Evolutionary conservation across 2,329 filamentous ascomycete genomes (phyloP).

Genomic region (Arachnomyces sp.): DNA sequence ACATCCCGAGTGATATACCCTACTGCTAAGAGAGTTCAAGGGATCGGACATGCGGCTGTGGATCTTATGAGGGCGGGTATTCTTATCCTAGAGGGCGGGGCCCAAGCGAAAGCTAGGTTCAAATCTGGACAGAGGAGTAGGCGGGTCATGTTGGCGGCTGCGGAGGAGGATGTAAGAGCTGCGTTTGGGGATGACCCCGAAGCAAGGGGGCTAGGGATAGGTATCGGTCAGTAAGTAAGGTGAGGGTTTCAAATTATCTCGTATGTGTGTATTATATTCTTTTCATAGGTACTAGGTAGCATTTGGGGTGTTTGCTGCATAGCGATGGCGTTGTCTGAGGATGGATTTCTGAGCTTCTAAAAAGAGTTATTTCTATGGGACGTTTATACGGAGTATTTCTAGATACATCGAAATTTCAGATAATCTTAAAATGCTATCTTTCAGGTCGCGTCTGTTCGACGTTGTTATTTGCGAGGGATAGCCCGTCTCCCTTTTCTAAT

Average conservation of each 20-base stretch:
- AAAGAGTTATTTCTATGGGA: no score
- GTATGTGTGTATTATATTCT: neutral
- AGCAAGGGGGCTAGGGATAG: slow-evolving; percentile 68
- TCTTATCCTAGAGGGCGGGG: slow-evolving; percentile 61
- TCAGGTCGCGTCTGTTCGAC: no score
- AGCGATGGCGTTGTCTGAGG: no score
- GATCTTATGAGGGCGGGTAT: slow-evolving; percentile 83
- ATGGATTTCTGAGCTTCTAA: no score
- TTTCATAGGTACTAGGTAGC: neutral
- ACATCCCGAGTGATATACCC: slow-evolving; percentile 14
- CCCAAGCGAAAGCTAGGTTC: slow-evolving; percentile 31
- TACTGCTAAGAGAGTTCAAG: slow-evolving; percentile 41
- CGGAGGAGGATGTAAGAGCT: slow-evolving; percentile 81
- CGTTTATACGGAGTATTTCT: no score
- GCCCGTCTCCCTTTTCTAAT: no score
- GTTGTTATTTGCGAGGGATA: no score
- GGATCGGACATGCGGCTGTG: slow-evolving; percentile 64
- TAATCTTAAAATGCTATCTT: no score
- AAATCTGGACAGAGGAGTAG: slow-evolving; percentile 72
- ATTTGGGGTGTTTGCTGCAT: no score
- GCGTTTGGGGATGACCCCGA: slow-evolving; percentile 84
- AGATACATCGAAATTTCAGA: no score
- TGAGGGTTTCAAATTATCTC: neutral
- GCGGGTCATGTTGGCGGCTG: slow-evolving; percentile 75
- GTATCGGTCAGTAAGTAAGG: slow-evolving; percentile 25